Conservation (phyloP, 2,329 filamentous ascomycete genomes). For the Alternaria sp. region DNA sequence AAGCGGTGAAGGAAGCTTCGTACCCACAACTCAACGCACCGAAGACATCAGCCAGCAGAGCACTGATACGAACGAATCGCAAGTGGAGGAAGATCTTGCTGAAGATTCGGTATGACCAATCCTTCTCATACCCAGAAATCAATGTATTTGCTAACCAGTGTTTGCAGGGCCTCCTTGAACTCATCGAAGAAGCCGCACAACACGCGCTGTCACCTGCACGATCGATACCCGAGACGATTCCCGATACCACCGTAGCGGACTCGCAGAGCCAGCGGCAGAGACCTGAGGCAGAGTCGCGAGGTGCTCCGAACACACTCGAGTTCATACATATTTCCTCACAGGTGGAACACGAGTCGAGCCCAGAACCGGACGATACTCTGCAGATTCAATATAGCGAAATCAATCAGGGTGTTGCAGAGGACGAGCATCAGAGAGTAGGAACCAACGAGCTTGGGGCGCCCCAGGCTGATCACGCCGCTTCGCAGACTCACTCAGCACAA, state of each 20-base stretch:
- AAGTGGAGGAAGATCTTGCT: conserved; percentile 4
- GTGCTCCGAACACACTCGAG: conserved; percentile 12
- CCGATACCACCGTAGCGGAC: conserved; percentile 25
- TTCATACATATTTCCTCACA: conserved; percentile 3
- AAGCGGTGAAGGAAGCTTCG: conserved; percentile 28
- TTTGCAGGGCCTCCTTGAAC: conserved; percentile 20
- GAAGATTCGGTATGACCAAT: conserved; percentile 18
- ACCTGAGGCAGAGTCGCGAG: conserved; percentile 2
- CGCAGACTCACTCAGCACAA: not conserved
- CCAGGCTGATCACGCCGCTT: not conserved
- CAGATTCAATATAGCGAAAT: not conserved
- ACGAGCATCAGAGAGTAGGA: not conserved
- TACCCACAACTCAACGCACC: conserved; percentile 29
- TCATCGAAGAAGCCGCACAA: conserved; percentile 16
- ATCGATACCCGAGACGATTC: conserved; percentile 38
- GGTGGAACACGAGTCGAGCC: not conserved
- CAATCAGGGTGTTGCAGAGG: not conserved
- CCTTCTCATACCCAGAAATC: not conserved
- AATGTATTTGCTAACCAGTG: conserved; percentile 11
- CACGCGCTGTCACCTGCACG: conserved; percentile 22
- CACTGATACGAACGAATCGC: conserved; percentile 6
- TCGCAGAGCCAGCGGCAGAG: conserved; percentile 19
- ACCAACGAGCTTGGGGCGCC: not conserved
- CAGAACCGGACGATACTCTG: not conserved
- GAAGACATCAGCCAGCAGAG: conserved; percentile 14